phyloP scores from a whole-genome alignment of 495 filamentous ascomycete species.

The Aspergillus haitiensis region DNA sequence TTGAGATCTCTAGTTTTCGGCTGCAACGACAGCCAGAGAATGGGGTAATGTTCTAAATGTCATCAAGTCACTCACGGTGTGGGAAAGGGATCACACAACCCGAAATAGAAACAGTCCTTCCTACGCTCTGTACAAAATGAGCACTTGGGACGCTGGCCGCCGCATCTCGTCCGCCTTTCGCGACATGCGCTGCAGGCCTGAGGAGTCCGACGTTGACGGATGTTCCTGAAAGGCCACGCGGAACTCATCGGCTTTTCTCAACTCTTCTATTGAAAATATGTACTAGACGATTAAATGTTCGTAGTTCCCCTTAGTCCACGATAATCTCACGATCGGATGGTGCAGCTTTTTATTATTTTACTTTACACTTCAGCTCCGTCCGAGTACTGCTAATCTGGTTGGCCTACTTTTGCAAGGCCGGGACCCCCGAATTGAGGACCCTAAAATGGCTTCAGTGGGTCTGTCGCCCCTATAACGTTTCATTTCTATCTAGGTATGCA shows the following conservation, averaged over 20 bases:
- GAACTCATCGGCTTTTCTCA: neutral
- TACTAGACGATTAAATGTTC: neutral
- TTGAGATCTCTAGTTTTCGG: neutral
- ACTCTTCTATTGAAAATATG: neutral
- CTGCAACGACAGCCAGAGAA: neutral
- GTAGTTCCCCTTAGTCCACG: neutral
- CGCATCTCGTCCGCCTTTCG: conserved; percentile 14
- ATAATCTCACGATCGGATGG: neutral
- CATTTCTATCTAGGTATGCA: neutral
- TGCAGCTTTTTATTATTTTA: neutral
- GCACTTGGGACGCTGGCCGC: conserved; percentile 8
- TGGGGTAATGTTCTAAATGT: neutral
- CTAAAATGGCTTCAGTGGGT: neutral
- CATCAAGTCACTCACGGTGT: neutral
- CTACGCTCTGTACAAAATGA: conserved; percentile 7
- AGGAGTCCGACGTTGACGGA: neutral
- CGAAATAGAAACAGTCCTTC: conserved; percentile 11
- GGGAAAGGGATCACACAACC: neutral
- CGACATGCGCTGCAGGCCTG: conserved; percentile 13
- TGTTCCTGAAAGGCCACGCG: neutral
- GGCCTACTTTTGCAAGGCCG: neutral
- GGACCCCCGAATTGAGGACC: neutral
- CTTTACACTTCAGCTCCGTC: neutral
- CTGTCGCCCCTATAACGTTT: neutral
- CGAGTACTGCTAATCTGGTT: neutral